Conservation (phyloP, 805 yeast genomes). For the Wickerhamiella sergipiensis region DNA sequence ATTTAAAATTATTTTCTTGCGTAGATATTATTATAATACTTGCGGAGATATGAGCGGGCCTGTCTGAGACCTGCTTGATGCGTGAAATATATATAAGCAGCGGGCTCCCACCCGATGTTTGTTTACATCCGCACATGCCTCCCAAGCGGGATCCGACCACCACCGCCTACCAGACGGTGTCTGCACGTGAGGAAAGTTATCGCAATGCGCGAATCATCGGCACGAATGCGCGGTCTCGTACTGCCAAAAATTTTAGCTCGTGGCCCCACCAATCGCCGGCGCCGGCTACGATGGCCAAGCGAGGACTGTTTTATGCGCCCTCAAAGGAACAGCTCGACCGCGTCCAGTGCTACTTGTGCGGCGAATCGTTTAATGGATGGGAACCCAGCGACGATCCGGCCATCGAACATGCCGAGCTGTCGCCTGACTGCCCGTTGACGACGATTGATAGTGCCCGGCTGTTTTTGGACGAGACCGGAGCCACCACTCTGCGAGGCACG, state of each 20-base stretch:
- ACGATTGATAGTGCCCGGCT: conserved; percentile 15
- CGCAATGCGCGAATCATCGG: neutral
- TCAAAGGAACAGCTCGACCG: conserved; percentile 33
- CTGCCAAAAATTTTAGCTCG: conserved; percentile 8
- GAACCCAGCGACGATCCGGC: conserved; percentile 35
- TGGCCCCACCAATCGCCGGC: conserved; percentile 21
- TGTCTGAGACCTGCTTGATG: too few species aligned
- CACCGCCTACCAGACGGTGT: neutral
- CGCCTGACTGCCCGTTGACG: conserved; percentile 28
- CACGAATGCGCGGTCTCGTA: conserved; percentile 5
- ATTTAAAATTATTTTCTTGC: too few species aligned
- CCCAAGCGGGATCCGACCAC: neutral
- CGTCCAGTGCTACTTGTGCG: conserved; percentile 47
- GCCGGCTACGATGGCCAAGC: conserved; percentile 30
- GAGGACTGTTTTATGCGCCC: conserved; percentile 52
- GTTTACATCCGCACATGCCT: neutral
- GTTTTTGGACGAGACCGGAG: neutral
- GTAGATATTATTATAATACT: too few species aligned
- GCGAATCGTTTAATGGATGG: conserved; percentile 48
- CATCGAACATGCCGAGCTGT: conserved; percentile 31
- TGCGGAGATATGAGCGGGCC: too few species aligned
- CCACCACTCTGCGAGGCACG: conserved; percentile 5
- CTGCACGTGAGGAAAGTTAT: neutral
- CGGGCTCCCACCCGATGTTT: neutral
- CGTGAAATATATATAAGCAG: too few species aligned